Evolutionary conservation across 805 yeast genomes (phyloP), one percentile per base, ranked within the genome.

Genomic region (Blastobotrys parvus): DNA sequence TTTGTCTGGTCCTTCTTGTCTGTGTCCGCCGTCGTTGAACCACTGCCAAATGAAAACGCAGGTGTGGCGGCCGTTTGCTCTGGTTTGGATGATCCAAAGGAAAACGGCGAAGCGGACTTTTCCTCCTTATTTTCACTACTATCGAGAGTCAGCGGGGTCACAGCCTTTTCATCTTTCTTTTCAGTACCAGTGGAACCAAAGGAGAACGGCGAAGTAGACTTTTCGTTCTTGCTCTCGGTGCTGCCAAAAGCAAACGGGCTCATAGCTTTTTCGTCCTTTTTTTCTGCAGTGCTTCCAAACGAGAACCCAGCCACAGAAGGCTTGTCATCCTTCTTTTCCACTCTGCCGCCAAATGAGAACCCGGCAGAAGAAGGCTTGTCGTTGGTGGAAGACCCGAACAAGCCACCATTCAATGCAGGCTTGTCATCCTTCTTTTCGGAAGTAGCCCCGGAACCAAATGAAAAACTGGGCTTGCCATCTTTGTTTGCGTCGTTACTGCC

Each of bases 31-130:
- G 34, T 32, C 3, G 45, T 27, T n/a, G n/a, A n/a, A n/a, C n/a
- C n/a, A 42, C 33, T 35, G 11, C 49, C 51, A 30, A 44, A 46
- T 21, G 48, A 15, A 32, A 43, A 44, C 1, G 44, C 35, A 17
- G 44, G 43, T 21, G 40, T 45, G 16, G 25, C 18, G 15, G 18
- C 35, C 16, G 21, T 23, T n/a, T 34, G 11, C 18, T 38, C 38
- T 8, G 13, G 21, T 13, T 18, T 17, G 4, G 30, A 35, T 16
- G 30, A 35, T 25, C 29, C 15, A 21, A 25, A 31, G 17, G 37
- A 29, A 2, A 43, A 43, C 23, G 29, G 13, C 3, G 39, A 30
- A 15, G 16, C 34, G 32, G 25, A 19, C 5, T 18, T 25, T 18
- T 35, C 38, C 20, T 35, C 20, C 38, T 35, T 35, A 7, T 35